Percentiles rank a stretch among this genome's conserved stretches.
These are phyloP conservation scores for Phylloporus sp. DNA, from an alignment of 768 basidiomycete genomes.

Conservation along the genomic window DNA sequence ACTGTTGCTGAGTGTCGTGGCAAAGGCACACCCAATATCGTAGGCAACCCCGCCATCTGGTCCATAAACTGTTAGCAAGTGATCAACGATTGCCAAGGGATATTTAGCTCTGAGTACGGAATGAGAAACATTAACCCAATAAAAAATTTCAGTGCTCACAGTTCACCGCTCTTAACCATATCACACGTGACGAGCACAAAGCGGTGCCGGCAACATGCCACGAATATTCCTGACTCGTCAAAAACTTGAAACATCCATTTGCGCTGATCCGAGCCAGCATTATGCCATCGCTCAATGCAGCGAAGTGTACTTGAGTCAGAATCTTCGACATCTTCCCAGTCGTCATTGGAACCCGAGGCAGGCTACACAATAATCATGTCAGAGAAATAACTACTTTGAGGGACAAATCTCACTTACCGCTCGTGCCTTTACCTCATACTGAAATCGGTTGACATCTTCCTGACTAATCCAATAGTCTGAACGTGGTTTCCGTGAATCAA, in stretches of 20 bases:
- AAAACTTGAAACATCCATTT: slow-evolving; percentile 4
- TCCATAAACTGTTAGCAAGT: not conserved
- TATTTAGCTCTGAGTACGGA: slow-evolving; percentile 7
- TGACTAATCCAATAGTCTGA: too few relatives aligned
- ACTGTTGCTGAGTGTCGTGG: not conserved
- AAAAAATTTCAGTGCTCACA: not conserved
- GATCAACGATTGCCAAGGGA: not conserved
- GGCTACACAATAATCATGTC: too few relatives aligned
- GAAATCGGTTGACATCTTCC: too few relatives aligned
- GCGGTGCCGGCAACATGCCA: slow-evolving; percentile 4
- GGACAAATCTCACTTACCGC: too few relatives aligned
- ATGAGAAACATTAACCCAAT: too few relatives aligned
- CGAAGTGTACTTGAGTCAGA: too few relatives aligned
- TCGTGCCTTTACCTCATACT: too few relatives aligned
- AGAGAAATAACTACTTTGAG: too few relatives aligned
- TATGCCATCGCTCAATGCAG: not conserved
- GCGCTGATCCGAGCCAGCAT: not conserved
- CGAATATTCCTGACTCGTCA: slow-evolving; percentile 2
- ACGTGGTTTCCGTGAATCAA: too few relatives aligned
- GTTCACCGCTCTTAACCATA: slow-evolving; percentile 15
- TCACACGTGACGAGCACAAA: slow-evolving; percentile 4
- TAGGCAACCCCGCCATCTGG: not conserved
- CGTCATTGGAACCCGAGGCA: not conserved
- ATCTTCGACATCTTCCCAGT: too few relatives aligned
- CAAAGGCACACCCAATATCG: not conserved